A percentile compares a stretch with the other conserved stretches of the same genome.
Evolutionary conservation across 495 filamentous ascomycete genomes (phyloP).

Genomic region (Trichoderma gamsii): DNA sequence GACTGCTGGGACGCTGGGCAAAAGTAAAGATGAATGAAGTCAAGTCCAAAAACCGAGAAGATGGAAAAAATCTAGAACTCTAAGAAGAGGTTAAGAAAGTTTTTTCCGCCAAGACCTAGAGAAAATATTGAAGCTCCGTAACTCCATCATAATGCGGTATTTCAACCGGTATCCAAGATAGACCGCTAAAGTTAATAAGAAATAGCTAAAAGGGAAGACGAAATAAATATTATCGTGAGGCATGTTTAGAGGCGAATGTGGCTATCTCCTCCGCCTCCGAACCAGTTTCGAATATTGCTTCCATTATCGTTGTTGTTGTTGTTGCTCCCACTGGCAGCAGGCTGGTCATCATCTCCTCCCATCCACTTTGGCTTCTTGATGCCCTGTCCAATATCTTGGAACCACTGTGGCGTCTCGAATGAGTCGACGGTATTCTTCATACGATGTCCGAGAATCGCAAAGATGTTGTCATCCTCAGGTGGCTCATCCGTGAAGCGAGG

Average conservation of each 20-base stretch:
- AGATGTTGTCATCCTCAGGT: slow-evolving; percentile 71
- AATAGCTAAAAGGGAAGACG: background rate
- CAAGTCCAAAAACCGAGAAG: background rate
- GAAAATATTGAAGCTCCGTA: background rate
- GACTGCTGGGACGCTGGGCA: background rate
- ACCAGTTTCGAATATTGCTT: slow-evolving; percentile 25
- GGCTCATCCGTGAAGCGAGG: slow-evolving; percentile 40
- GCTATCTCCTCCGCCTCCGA: slow-evolving; percentile 24
- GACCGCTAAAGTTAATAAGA: background rate
- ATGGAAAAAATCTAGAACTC: background rate
- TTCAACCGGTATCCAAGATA: background rate
- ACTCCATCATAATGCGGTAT: slow-evolving; percentile 3
- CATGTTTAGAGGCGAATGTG: slow-evolving; percentile 15
- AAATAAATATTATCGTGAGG: background rate
- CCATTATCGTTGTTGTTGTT: slow-evolving; percentile 17
- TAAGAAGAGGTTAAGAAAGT: background rate
- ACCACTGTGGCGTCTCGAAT: slow-evolving; percentile 72
- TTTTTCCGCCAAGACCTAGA: background rate
- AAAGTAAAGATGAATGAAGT: background rate
- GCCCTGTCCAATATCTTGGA: slow-evolving; percentile 56
- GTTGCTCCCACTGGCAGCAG: slow-evolving; percentile 10
- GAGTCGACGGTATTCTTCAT: slow-evolving; percentile 89
- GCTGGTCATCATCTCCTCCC: slow-evolving; percentile 46
- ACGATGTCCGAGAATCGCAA: slow-evolving; percentile 74
- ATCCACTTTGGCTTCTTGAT: slow-evolving; percentile 83